Conservation (phyloP, 2,329 filamentous ascomycete genomes). For the Cyphellophora europaea region DNA sequence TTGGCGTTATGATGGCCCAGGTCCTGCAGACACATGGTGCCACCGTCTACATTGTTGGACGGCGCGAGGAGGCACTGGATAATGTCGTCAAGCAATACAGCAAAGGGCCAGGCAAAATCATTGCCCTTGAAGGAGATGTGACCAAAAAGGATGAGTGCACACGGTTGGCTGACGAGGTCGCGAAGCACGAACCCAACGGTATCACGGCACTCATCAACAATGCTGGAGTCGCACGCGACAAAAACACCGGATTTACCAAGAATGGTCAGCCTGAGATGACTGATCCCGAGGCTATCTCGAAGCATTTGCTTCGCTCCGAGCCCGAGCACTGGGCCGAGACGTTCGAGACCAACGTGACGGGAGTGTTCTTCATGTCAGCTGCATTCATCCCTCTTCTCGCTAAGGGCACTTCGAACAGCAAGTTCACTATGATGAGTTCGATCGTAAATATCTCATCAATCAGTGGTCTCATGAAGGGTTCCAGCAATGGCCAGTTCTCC, state of each 20-base stretch:
- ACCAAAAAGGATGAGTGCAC: constrained; percentile 42
- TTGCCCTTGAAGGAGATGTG: constrained; percentile 39
- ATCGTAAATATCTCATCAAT: constrained; percentile 48
- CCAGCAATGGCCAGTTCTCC: constrained; percentile 41
- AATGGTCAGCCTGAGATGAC: constrained; percentile 40
- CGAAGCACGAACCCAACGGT: constrained; percentile 42
- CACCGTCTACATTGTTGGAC: constrained; percentile 39
- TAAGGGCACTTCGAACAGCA: constrained; percentile 27
- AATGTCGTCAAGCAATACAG: constrained; percentile 37
- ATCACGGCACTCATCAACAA: constrained; percentile 38
- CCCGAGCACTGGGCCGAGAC: constrained; percentile 39
- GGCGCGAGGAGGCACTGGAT: constrained; percentile 35
- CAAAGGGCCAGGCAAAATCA: constrained; percentile 36
- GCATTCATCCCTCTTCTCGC: constrained; percentile 46
- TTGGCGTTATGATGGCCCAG: constrained; percentile 39
- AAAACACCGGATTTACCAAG: constrained; percentile 40
- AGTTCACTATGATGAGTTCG: constrained; percentile 32
- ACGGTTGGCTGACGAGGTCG: constrained; percentile 39
- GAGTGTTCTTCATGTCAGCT: constrained; percentile 44
- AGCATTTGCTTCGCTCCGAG: constrained; percentile 40
- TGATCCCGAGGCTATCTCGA: constrained; percentile 37
- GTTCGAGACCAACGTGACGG: constrained; percentile 43
- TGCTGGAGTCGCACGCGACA: constrained; percentile 39
- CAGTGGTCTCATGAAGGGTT: constrained; percentile 42
- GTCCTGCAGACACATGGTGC: constrained; percentile 39